Percentiles rank a stretch among this genome's conserved stretches.
Evolutionary conservation across 176 grass and related monocot species (phyloP).

Genomic region (Otatea glauca): DNA sequence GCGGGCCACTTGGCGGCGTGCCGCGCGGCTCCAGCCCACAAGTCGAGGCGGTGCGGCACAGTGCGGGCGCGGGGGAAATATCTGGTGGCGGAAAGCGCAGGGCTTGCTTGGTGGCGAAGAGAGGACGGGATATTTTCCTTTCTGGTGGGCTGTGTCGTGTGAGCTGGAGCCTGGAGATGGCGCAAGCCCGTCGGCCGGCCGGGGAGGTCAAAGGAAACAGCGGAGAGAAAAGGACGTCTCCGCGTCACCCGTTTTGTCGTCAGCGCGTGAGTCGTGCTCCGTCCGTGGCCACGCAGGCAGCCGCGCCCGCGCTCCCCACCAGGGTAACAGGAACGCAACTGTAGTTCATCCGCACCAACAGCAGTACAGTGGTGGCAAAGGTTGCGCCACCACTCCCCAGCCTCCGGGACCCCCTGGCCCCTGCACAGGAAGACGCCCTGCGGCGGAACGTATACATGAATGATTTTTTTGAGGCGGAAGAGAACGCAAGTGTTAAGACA

Average conservation of each 20-base stretch:
- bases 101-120: constrained; percentile 69
- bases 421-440: too few species aligned
- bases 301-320: too few species aligned
- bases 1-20: constrained; percentile 39
- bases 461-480: too few species aligned
- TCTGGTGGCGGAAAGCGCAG: constrained; percentile 13
- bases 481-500: too few species aligned
- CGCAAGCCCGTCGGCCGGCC: constrained; percentile 23
- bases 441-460: too few species aligned
- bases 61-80: constrained; percentile 20
- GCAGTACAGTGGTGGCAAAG: too few species aligned
- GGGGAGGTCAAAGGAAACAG: not conserved
- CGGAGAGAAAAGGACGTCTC: not conserved
- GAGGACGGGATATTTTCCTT: constrained; percentile 48
- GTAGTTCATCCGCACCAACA: too few species aligned
- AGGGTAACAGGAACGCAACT: too few species aligned
- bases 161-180: not conserved
- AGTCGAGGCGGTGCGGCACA: constrained; percentile 38
- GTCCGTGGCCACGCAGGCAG: too few species aligned
- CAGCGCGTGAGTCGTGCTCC: not conserved
- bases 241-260: not conserved
- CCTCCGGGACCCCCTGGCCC: too few species aligned
- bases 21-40: not conserved
- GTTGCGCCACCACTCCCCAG: too few species aligned
- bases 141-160: constrained; percentile 35